These are phyloP conservation scores for Rhodocollybia butyracea DNA, from an alignment of 768 basidiomycete genomes.

Conservation along the genomic window DNA sequence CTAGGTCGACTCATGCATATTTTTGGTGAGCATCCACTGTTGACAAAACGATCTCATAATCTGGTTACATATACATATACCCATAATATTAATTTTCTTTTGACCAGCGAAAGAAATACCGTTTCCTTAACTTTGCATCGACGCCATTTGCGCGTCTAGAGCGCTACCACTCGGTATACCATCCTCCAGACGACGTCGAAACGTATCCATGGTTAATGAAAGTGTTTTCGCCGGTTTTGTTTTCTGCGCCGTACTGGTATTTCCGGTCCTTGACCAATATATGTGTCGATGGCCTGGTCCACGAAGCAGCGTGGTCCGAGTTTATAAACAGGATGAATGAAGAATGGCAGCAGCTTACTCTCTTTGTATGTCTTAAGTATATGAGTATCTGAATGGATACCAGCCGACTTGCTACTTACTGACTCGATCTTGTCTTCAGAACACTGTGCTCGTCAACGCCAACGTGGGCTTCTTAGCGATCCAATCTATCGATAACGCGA, in stretches of 20 bases:
- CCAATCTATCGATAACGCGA: slow-evolving; percentile 31
- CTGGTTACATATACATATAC: background rate
- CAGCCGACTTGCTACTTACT: too few relatives aligned
- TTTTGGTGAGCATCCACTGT: too few relatives aligned
- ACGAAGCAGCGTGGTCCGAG: slow-evolving; percentile 37
- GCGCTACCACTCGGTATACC: slow-evolving; percentile 40
- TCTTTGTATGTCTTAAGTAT: slow-evolving; percentile 46
- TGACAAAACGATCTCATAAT: too few relatives aligned
- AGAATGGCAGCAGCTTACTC: slow-evolving; percentile 51
- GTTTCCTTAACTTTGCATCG: slow-evolving; percentile 44
- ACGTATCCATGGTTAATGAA: slow-evolving; percentile 39
- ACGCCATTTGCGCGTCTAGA: slow-evolving; percentile 42
- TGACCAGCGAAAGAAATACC: slow-evolving; percentile 32
- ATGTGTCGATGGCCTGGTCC: slow-evolving; percentile 45
- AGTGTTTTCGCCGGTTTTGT: slow-evolving; percentile 39
- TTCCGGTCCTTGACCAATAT: slow-evolving; percentile 41
- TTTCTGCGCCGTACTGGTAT: slow-evolving; percentile 47
- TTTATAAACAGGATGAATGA: slow-evolving; percentile 41
- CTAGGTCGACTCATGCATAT: slow-evolving; percentile 41
- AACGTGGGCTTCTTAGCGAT: slow-evolving; percentile 62
- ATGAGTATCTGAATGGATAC: too few relatives aligned
- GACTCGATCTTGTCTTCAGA: too few relatives aligned
- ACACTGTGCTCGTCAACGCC: slow-evolving; percentile 53
- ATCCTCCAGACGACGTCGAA: slow-evolving; percentile 14
- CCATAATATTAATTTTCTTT: too few relatives aligned